phyloP scores from a whole-genome alignment of 441 rosid genomes.

The Pelargonium citronellum region DNA sequence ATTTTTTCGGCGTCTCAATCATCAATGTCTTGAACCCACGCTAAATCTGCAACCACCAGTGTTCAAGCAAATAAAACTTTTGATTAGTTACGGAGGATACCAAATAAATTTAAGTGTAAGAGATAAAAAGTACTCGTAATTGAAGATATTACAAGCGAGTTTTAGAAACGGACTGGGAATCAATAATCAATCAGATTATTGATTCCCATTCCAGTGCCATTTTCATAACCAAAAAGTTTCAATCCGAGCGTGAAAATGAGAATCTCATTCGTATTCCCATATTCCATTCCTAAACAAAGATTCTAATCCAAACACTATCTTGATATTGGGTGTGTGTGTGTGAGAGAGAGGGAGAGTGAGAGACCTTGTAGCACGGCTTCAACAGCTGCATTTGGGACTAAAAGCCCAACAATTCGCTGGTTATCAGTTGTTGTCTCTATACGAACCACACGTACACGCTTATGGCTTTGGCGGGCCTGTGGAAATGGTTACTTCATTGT shows the following conservation, averaged over 20 bases:
- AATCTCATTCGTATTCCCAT: too few relatives aligned
- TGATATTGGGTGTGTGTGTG: neutral
- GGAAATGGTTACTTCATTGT: slow-evolving; percentile 1
- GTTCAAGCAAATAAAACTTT: slow-evolving; percentile 7
- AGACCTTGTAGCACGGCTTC: slow-evolving; percentile 89
- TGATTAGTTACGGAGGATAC: neutral
- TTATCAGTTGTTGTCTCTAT: slow-evolving; percentile 72
- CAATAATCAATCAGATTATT: too few relatives aligned
- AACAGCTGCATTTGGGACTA: slow-evolving; percentile 89
- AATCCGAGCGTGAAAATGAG: too few relatives aligned
- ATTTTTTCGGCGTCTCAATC: slow-evolving; percentile 33
- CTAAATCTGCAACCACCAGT: slow-evolving; percentile 56
- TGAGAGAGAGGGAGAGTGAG: slow-evolving; percentile 19
- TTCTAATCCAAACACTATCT: too few relatives aligned
- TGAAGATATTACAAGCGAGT: neutral
- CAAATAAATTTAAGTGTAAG: too few relatives aligned
- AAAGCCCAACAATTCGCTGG: slow-evolving; percentile 76
- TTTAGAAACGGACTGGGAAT: too few relatives aligned
- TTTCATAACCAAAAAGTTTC: too few relatives aligned
- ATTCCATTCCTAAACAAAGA: too few relatives aligned
- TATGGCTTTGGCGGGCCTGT: slow-evolving; percentile 87
- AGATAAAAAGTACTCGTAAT: neutral
- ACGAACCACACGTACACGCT: slow-evolving; percentile 82
- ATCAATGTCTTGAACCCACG: slow-evolving; percentile 87
- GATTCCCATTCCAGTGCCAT: too few relatives aligned